Evolutionary conservation across 2,329 filamentous ascomycete species (phyloP).

Genomic region (Scorias spongiosa): DNA sequence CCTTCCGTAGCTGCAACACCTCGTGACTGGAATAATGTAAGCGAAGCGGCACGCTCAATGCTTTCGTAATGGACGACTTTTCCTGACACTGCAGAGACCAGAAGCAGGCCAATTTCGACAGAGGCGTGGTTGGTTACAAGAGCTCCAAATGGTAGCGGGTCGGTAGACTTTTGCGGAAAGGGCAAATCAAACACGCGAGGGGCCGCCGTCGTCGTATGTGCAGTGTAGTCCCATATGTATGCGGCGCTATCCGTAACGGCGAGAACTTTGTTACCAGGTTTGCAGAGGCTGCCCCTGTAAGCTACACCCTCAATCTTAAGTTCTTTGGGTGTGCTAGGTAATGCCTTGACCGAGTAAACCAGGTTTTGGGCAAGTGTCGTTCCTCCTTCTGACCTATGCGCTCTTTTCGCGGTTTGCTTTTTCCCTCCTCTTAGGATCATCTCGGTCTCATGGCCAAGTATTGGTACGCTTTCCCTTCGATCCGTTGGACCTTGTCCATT

Average conservation of each 20-base stretch:
- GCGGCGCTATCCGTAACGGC: slow-evolving; percentile 69
- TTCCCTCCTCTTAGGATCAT: slow-evolving; percentile 13
- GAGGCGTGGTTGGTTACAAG: slow-evolving; percentile 65
- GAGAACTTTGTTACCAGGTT: slow-evolving; percentile 37
- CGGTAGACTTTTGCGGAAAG: slow-evolving; percentile 49
- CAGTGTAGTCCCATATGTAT: slow-evolving; percentile 77
- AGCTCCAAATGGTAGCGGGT: slow-evolving; percentile 66
- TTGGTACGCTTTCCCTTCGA: slow-evolving; percentile 3
- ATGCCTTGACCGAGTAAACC: slow-evolving; percentile 71
- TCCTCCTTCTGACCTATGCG: slow-evolving; percentile 16
- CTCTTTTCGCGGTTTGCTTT: slow-evolving; percentile 14
- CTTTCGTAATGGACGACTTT: slow-evolving; percentile 93
- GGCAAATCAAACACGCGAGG: slow-evolving; percentile 70
- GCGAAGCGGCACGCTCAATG: slow-evolving; percentile 71
- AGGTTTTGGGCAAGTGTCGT: slow-evolving; percentile 55
- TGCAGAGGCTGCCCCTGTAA: slow-evolving; percentile 22
- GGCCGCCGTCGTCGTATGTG: slow-evolving; percentile 48
- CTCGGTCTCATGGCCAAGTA: slow-evolving; percentile 5
- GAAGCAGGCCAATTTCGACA: slow-evolving; percentile 71
- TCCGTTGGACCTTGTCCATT: slow-evolving; percentile 10
- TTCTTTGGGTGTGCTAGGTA: slow-evolving; percentile 67
- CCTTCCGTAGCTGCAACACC: slow-evolving; percentile 49
- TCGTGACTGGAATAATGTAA: slow-evolving; percentile 70
- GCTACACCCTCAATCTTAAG: slow-evolving; percentile 50
- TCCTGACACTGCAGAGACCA: slow-evolving; percentile 70